Evolutionary conservation across 2,329 filamentous ascomycete species (phyloP), one percentile per base, ranked within the genome.

Genomic region (Xylariaceae sp.): DNA sequence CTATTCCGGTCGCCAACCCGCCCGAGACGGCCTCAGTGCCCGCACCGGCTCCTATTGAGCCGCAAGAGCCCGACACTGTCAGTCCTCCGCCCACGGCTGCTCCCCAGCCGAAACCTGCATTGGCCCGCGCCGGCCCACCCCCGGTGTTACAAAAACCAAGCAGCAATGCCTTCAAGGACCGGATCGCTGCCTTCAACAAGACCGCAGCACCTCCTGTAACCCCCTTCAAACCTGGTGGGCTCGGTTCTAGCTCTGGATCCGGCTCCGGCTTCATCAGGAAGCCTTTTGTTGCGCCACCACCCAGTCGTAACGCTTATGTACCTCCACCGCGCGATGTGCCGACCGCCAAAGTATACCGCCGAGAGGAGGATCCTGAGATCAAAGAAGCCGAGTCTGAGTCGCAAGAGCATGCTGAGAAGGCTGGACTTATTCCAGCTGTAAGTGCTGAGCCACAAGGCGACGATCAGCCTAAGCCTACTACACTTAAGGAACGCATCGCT

Each of bases 161-260:
- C 11, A 77, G 75, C 41, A 88, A 81, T 63, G 90, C 94, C 2
- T 97, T 99, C 74, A 91, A 82, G 65, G 94, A 97, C 71, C 88
- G 94, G 55, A 96, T 99, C 66, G 94, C 94, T 32, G 92, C 94
- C 40, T 99, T 99, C 74, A 99, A 99, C 71, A 94, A 92, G 67
- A 76, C 89, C 40, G 82, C 88, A 35, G 90, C 90, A 6, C 83
- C 90, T 2, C 94, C 94, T 9, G 76, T 94, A 52, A 82, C 90
- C n/a, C 94, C 94, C 1, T 92, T 95, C 72, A 95, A 95, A 66
- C 89, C 90, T 17, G 77, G 79, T 52, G 82, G 82, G 2, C 71
- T 86, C 22, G 70, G 77, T 49, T 73, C 78, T 30, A 77, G 81
- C 51, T 74, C 79, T 42, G 39, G 19, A 5, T 12, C 19, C 12